Base-by-base conservation (phyloP, 1,284 basidiomycete genomes). In the Ustilago nuda region DNA sequence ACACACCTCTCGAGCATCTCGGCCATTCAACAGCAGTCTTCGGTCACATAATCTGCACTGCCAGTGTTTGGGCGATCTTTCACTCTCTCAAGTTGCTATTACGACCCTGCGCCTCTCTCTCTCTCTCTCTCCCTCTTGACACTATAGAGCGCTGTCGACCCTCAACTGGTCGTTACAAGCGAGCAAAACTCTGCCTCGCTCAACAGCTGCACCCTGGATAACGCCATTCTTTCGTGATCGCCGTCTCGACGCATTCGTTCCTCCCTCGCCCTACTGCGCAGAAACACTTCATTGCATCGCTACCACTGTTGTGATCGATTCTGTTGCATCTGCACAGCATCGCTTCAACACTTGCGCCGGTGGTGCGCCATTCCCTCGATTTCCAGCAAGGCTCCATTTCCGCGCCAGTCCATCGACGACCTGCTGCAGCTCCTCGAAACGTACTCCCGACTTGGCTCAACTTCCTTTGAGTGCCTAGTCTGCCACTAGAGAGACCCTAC, bases 221-320 rank as follows among this genome's bases (percentile, higher is more conserved):
- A 66, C 68, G 65, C 66, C 73, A 68, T 68, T 56, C 61, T 67
- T 53, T 73, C 65, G 71, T 73, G 61, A 61, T 68, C 65, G 32
- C 19, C 30, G 37, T 32, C 37, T 37, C 35, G 48, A 57, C 64
- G 63, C 61, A 62, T 72, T 15, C 56, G 56, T 62, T 51, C 2
- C 57, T 15, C 35, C 35, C 46, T 39, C 32, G 48, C 19, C 41
- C 11, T 48, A 11, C 45, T n/a, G 19, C 43, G 53, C 53, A 45
- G 15, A 23, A 23, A 27, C 32, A 35, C 56, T 33, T 19, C 32
- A 33, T 37, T 32, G 48, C 51, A 33, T 51, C 57, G 35, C 35
- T 43, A 39, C 60, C 30, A n/a, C 32, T 33, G 32, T 30, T 8
- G 12, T 50, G 53, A 27, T 19, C 51, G 36, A n/a, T 15, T 11